These are phyloP conservation scores for Geranium brycei DNA, from an alignment of 345 rosid genomes.

Conservation along the genomic window DNA sequence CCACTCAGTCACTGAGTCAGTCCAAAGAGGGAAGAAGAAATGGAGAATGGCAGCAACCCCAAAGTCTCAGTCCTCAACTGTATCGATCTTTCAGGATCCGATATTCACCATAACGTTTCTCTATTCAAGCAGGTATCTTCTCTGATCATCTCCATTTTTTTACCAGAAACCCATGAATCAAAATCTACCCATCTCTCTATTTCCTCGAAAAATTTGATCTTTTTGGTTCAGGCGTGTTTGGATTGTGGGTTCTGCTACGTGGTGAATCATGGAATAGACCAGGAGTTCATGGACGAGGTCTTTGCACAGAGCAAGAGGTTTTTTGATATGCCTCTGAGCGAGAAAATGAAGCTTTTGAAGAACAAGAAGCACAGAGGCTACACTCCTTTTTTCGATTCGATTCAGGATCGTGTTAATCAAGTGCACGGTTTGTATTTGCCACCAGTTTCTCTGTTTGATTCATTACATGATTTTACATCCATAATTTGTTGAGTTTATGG, in stretches of 20 bases:
- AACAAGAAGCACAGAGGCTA: slow-evolving; percentile 64
- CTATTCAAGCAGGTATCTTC: slow-evolving; percentile 41
- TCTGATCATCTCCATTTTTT: too few species aligned
- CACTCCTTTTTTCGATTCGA: slow-evolving; percentile 59
- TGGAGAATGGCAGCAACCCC: slow-evolving; percentile 8
- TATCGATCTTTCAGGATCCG: slow-evolving; percentile 43
- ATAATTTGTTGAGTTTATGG: too few species aligned
- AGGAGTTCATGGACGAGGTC: slow-evolving; percentile 52
- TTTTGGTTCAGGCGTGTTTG: slow-evolving; percentile 47
- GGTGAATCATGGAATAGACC: slow-evolving; percentile 57
- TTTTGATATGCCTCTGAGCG: slow-evolving; percentile 38
- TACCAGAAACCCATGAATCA: neutral
- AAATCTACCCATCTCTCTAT: neutral
- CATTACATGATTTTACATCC: too few species aligned
- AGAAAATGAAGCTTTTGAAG: slow-evolving; percentile 60
- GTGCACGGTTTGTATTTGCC: slow-evolving; percentile 27
- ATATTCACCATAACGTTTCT: slow-evolving; percentile 28
- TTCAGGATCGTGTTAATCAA: slow-evolving; percentile 55
- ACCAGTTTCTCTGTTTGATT: neutral
- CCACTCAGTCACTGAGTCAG: too few species aligned
- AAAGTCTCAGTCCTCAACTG: slow-evolving; percentile 38
- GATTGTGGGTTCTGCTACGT: slow-evolving; percentile 80
- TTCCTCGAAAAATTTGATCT: neutral
- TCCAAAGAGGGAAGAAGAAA: too few species aligned
- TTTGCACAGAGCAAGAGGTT: slow-evolving; percentile 52